These are phyloP conservation scores for Magnolia officinalis DNA, from an alignment of 164 flowering plant species.

Conservation along the genomic window DNA sequence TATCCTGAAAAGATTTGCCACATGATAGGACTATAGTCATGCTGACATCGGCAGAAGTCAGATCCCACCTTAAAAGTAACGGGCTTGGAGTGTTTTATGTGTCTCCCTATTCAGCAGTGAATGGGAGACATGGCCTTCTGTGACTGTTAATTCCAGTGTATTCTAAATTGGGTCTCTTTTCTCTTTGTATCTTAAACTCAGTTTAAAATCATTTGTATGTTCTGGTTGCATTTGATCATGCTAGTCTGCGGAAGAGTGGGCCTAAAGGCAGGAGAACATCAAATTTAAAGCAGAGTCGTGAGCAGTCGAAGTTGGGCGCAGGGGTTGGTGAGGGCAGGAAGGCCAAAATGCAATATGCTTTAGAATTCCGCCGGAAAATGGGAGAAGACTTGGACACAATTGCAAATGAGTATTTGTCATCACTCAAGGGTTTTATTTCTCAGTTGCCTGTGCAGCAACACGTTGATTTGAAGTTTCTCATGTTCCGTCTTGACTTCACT, in stretches of 20 bases:
- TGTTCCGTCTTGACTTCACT: conserved; percentile 91
- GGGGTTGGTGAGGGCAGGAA: conserved; percentile 83
- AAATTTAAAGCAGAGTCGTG: conserved; percentile 26
- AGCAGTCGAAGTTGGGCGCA: conserved; percentile 43
- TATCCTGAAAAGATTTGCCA: neutral
- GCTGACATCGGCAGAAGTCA: too few species aligned
- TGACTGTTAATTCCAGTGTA: neutral
- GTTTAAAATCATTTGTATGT: neutral
- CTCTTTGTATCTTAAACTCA: neutral
- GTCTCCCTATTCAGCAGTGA: too few species aligned
- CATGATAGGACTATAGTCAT: too few species aligned
- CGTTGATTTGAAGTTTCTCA: conserved; percentile 87
- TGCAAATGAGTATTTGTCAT: conserved; percentile 66
- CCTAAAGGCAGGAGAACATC: conserved; percentile 23
- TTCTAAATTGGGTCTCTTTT: neutral
- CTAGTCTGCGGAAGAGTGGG: conserved; percentile 9
- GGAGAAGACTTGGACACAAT: conserved; percentile 64
- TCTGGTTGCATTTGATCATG: conserved; percentile 7
- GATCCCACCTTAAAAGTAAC: too few species aligned
- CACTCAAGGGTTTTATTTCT: conserved; percentile 76
- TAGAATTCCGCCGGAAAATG: conserved; percentile 69
- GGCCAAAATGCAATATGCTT: conserved; percentile 72
- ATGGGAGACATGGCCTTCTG: neutral
- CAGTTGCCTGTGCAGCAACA: conserved; percentile 92
- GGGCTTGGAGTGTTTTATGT: too few species aligned